Evolutionary conservation across 331 rosid species (phyloP).

Genomic region (Stylosanthes scabra): DNA sequence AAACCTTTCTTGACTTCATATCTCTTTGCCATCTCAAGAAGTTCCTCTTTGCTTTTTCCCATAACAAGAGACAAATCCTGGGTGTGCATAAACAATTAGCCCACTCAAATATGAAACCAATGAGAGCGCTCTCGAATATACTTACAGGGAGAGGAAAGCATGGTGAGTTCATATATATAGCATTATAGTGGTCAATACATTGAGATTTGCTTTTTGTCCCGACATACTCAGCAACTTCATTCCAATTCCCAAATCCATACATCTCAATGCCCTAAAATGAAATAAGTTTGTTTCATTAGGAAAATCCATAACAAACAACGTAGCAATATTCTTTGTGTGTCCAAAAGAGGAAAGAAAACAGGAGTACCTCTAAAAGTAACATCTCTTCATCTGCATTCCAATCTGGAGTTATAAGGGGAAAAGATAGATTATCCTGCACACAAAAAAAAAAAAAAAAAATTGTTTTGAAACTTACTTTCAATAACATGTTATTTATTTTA

Average conservation of each 20-base stretch:
- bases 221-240: slow-evolving; percentile 79
- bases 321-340: neutral
- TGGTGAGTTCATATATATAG: slow-evolving; percentile 76
- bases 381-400: slow-evolving; percentile 95
- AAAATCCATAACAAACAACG: slow-evolving; percentile 25
- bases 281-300: slow-evolving; percentile 22
- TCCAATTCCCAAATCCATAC: slow-evolving; percentile 94
- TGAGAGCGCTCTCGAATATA: slow-evolving; percentile 15
- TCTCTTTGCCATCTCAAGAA: slow-evolving; percentile 70
- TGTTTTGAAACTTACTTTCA: slow-evolving; percentile 18
- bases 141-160: slow-evolving; percentile 91
- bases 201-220: slow-evolving; percentile 78
- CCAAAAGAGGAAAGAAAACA: slow-evolving; percentile 1
- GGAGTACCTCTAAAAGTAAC: slow-evolving; percentile 72
- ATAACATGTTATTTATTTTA: neutral
- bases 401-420: slow-evolving; percentile 84
- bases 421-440: slow-evolving; percentile 80
- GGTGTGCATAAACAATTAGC: slow-evolving; percentile 44
- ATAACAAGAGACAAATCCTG: slow-evolving; percentile 83
- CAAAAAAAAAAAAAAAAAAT: slow-evolving; percentile 28
- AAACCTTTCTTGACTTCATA: slow-evolving; percentile 66
- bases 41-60: slow-evolving; percentile 87
- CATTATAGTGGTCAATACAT: slow-evolving; percentile 81
- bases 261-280: slow-evolving; percentile 74
- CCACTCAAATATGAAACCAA: slow-evolving; percentile 25